phyloP scores from a whole-genome alignment of 2,329 filamentous ascomycete genomes.

The Fusarium nisikadoi region DNA sequence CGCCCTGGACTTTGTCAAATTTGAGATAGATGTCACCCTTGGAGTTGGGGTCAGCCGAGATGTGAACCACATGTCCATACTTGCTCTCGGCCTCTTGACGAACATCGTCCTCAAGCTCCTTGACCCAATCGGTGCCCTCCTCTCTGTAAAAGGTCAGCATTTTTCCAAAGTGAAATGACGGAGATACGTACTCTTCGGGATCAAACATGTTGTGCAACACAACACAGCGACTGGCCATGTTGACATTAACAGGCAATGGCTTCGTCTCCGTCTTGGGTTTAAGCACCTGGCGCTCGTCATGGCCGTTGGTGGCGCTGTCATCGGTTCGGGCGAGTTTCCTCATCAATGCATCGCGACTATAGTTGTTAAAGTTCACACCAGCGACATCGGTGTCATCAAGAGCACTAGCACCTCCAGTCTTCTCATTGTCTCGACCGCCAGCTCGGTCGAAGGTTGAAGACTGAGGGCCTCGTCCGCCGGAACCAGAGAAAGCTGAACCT shows the following conservation, averaged over 20 bases:
- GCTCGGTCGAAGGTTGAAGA: constrained; percentile 91
- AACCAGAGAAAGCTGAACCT: constrained; percentile 90
- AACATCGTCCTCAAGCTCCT: constrained; percentile 94
- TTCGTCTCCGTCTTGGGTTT: constrained; percentile 84
- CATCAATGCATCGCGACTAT: constrained; percentile 98
- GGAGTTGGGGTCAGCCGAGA: constrained; percentile 91
- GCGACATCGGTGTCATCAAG: constrained; percentile 97
- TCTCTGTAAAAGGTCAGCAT: constrained; percentile 68
- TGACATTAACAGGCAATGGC: constrained; percentile 84
- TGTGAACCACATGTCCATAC: constrained; percentile 98
- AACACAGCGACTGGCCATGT: constrained; percentile 92
- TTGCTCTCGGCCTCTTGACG: constrained; percentile 91
- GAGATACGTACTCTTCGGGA: constrained; percentile 79
- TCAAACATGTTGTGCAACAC: constrained; percentile 97
- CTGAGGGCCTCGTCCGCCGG: constrained; percentile 86
- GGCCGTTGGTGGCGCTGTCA: constrained; percentile 73
- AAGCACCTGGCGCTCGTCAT: constrained; percentile 76
- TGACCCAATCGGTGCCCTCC: constrained; percentile 87
- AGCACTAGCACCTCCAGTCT: constrained; percentile 90
- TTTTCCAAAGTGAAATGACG: background rate
- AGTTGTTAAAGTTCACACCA: constrained; percentile 99
- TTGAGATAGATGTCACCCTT: constrained; percentile 98
- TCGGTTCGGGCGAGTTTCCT: constrained; percentile 96
- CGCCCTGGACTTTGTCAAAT: constrained; percentile 94
- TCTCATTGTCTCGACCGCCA: constrained; percentile 88